Evolutionary conservation across 371 early-diverging fungal genomes (phyloP).

Genomic region (Rhizopus arrhizus): DNA sequence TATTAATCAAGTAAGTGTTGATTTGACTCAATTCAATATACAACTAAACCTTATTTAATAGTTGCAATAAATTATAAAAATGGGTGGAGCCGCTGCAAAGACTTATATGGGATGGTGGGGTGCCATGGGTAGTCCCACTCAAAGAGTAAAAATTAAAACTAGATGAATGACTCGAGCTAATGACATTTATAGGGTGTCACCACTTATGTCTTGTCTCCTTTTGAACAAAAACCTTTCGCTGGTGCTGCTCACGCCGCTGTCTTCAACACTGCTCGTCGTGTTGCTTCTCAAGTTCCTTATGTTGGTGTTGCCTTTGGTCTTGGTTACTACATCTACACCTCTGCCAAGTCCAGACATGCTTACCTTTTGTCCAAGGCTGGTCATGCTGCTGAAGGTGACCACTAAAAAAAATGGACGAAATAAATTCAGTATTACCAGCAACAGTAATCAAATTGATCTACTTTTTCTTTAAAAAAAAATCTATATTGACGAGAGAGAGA

Average conservation of each 20-base stretch:
- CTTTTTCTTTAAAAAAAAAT: no score
- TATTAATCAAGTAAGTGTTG: no score
- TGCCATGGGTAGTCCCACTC: conserved; percentile 73
- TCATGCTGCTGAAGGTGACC: conserved; percentile 52
- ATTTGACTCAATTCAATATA: no score
- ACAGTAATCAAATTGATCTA: no score
- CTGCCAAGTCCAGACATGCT: conserved; percentile 67
- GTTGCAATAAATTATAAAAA: conserved; percentile 20
- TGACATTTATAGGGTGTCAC: conserved; percentile 59
- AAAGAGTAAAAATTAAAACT: conserved; percentile 41
- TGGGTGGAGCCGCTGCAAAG: conserved; percentile 45
- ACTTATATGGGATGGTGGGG: conserved; percentile 68
- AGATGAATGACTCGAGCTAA: background rate
- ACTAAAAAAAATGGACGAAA: conserved; percentile 21
- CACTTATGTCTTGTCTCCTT: conserved; percentile 77
- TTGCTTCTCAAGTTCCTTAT: conserved; percentile 72
- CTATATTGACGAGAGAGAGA: no score
- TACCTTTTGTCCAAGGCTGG: conserved; percentile 76
- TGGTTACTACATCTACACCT: conserved; percentile 65
- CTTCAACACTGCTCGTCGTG: conserved; percentile 80
- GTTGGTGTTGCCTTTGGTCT: conserved; percentile 67
- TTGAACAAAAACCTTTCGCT: conserved; percentile 78
- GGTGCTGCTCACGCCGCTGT: conserved; percentile 73
- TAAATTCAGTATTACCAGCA: background rate
- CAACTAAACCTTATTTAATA: background rate